These are phyloP conservation scores for Diaporthe citri DNA, from an alignment of 2,329 filamentous ascomycete genomes.

Conservation along the genomic window DNA sequence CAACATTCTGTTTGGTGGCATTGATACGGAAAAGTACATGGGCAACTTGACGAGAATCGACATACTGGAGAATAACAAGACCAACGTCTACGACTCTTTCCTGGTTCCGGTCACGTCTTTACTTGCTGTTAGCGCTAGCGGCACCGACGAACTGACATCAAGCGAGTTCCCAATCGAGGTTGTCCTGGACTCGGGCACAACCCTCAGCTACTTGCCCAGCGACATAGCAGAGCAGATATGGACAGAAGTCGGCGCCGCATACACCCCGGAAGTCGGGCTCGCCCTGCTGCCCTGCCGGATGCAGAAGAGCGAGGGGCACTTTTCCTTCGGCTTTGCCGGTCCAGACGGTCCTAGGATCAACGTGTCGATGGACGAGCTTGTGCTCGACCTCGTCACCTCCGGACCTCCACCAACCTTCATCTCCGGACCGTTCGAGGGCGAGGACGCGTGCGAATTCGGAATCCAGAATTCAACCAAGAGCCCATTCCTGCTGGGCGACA, in stretches of 20 bases:
- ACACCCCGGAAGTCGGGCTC: constrained; percentile 51
- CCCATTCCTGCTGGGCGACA: constrained; percentile 67
- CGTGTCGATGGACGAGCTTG: constrained; percentile 68
- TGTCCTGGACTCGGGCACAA: constrained; percentile 82
- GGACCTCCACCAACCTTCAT: constrained; percentile 51
- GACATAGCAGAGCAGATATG: constrained; percentile 67
- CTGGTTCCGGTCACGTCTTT: constrained; percentile 62
- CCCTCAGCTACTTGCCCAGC: constrained; percentile 76
- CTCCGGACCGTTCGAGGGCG: constrained; percentile 57
- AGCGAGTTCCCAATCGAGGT: constrained; percentile 64
- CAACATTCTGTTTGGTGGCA: constrained; percentile 83
- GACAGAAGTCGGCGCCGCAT: constrained; percentile 67
- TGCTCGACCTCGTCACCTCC: constrained; percentile 59
- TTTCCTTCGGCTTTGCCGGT: constrained; percentile 67
- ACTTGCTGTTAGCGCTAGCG: constrained; percentile 60
- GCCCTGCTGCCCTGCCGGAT: constrained; percentile 66
- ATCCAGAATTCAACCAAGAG: constrained; percentile 62
- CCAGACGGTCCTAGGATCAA: constrained; percentile 62
- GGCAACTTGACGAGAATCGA: constrained; percentile 73
- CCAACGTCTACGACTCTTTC: constrained; percentile 58
- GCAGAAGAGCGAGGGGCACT: constrained; percentile 58
- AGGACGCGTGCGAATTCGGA: constrained; percentile 67
- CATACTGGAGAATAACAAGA: constrained; percentile 62
- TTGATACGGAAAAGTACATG: constrained; percentile 80
- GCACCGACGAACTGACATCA: constrained; percentile 61